Base-by-base conservation (phyloP, 257 asterid species). In the Echites panduratus region DNA sequence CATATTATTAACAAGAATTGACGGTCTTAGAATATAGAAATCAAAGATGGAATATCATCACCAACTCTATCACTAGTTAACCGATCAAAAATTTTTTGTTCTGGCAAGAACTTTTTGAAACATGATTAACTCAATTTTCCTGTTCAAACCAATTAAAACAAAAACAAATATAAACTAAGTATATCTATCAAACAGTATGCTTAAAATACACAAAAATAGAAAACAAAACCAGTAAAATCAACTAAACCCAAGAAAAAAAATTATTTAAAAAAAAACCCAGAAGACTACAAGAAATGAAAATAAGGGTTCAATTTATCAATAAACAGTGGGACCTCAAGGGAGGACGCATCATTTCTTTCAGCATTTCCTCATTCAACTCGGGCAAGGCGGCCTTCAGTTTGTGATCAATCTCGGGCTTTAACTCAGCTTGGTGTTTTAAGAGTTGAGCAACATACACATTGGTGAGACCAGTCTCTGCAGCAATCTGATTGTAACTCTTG, bases 401-500 rank as follows among this genome's bases (percentile, higher is more conserved):
- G 41, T 93, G 92, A 63, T 86, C 93, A 65, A 97, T 88, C 58
- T 77, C 84, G 49, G 90, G 99, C 85, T 91, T 94, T 81, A 94
- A 90, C 81, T 87, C 96, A 54, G 99, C 99, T 76, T 94, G 99
- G 78, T 97, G 89, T 76, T 88, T 82, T 64, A 94, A 82, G 53
- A 94, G 90, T 93, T 94, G 99, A 77, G 97, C 96, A 57, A 91
- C 97, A 85, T 87, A 94, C 58, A 94, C 97, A 77, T 94, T 94
- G 27, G 99, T 94, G 79, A 91, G 79, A 56, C 97, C 97, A 57
- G 97, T 86, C 79, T 91, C 95, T 58, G 79, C 86, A 22, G 96
- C 97, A 57, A 94, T 82, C 77, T 94, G 83, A 52, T 79, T 78
- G 68, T 85, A 88, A 2, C 84, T 83, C 73, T 94, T 94, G 76